These are phyloP conservation scores for Triticum aestivum DNA, from an alignment of 176 grass and related monocot genomes.

Conservation along the genomic window DNA sequence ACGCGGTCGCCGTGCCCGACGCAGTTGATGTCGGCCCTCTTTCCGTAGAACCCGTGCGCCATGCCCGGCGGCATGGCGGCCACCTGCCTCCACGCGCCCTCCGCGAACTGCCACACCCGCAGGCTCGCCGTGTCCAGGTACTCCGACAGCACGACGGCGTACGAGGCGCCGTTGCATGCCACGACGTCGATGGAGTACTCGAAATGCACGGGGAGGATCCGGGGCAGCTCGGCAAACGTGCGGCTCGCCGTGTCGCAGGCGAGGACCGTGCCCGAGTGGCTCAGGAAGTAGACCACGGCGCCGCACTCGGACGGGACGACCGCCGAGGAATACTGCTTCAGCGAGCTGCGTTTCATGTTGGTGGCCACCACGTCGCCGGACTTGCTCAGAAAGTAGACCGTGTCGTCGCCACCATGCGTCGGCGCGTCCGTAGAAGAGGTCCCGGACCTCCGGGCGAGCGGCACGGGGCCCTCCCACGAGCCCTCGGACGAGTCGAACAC, in stretches of 20 bases:
- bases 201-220: constrained; percentile 47
- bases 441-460: constrained; percentile 30
- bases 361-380: constrained; percentile 78
- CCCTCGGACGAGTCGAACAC: constrained; percentile 51
- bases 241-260: constrained; percentile 61
- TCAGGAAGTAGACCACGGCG: constrained; percentile 69
- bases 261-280: constrained; percentile 63
- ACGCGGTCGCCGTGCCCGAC: constrained; percentile 39
- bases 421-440: constrained; percentile 7
- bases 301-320: constrained; percentile 22
- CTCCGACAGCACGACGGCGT: constrained; percentile 56
- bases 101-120: constrained; percentile 49
- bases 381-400: constrained; percentile 83
- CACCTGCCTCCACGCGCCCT: constrained; percentile 46
- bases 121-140: constrained; percentile 58
- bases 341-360: constrained; percentile 86
- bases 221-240: constrained; percentile 50
- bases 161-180: constrained; percentile 39
- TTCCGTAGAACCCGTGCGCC: constrained; percentile 33
- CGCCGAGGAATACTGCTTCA: constrained; percentile 79
- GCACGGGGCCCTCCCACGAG: constrained; percentile 47
- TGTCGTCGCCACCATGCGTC: constrained; percentile 24
- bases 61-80: constrained; percentile 53
- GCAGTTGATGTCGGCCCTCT: constrained; percentile 64
- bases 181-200: constrained; percentile 72